Evolutionary conservation across 208 protist genomes (phyloP), one percentile per base, ranked within the genome.

Genomic region (Naegleria gruberi): DNA sequence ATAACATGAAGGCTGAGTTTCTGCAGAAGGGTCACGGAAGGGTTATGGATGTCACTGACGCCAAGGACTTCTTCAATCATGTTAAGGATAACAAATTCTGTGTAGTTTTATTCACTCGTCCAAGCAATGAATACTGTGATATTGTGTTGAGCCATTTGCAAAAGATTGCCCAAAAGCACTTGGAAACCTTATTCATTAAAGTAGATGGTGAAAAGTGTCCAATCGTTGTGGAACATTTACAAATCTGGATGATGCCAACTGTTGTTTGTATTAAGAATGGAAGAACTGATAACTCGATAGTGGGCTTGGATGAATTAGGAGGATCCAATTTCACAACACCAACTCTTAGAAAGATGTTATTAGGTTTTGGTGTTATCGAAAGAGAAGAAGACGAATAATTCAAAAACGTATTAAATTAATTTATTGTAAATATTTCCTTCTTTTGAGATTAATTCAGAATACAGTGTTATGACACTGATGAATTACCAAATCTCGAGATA

Each of bases 231-330:
- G 90, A 92, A 85, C 77, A 77, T 43, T 55, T 92, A 15, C 81
- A 57, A 26, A 91, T 92, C 30, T 74, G 81, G 55, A 87, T 92
- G 55, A 90, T 92, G 41, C 91, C 91, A 42, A 90, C 91, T 74
- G 42, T 92, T 82, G 90, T 90, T 1, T 85, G 90, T 30, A 44
- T 92, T 10, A 65, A 82, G 34, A 77, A 92, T 23, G 87, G 87
- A 55, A 82, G 89, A 41, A 90, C 74, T 17, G 46, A 89, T 15
- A 17, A 92, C 45, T 88, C 81, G 40, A 92, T 92, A 89, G 90
- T 92, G 10, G 91, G 91, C 42, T 92, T 92, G 47, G 91, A 92
- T 91, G 91, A 92, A 23, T 55, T 92, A 8, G 90, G 90, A 26
- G 40, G 40, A 44, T n/a, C 40, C 0, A 44, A 83, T 26, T 83